Conservation (phyloP, 176 grass and related monocot genomes). For the Dendrocalamus sinicus region DNA sequence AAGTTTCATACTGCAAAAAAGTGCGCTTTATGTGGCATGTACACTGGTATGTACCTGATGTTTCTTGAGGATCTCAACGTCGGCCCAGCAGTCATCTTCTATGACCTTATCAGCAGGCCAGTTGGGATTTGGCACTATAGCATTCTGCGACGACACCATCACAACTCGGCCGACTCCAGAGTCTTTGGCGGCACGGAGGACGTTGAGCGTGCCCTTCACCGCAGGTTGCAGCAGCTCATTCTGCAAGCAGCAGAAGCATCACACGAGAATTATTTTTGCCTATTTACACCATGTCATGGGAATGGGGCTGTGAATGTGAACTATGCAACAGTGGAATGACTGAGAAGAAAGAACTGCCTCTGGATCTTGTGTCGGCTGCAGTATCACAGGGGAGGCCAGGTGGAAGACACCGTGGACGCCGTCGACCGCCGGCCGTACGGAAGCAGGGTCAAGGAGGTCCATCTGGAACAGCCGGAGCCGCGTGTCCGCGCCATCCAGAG, state of each 20-base stretch:
- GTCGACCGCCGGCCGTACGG: too few relatives aligned
- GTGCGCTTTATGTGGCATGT: not conserved
- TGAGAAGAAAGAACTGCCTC: constrained; percentile 51
- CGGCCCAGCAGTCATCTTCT: constrained; percentile 61
- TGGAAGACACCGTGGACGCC: too few relatives aligned
- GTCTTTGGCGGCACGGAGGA: constrained; percentile 54
- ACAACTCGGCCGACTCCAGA: constrained; percentile 48
- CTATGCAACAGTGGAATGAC: not conserved
- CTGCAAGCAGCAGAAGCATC: constrained; percentile 31
- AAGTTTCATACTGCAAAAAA: not conserved
- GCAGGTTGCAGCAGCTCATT: constrained; percentile 54
- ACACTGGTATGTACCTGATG: constrained; percentile 24
- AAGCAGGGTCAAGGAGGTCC: too few relatives aligned
- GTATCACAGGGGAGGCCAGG: too few relatives aligned
- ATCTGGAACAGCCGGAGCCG: too few relatives aligned
- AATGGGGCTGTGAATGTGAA: not conserved
- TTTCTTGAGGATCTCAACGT: constrained; percentile 60
- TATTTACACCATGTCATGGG: not conserved
- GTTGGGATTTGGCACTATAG: constrained; percentile 47
- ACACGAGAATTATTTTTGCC: not conserved
- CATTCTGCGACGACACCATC: constrained; percentile 53
- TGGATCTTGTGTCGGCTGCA: too few relatives aligned
- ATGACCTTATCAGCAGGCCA: constrained; percentile 58
- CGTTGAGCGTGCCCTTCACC: constrained; percentile 63
- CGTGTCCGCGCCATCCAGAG: too few relatives aligned